A percentile compares a stretch with the other conserved stretches of the same genome.
Evolutionary conservation across 73 alveolate genomes (phyloP).

Genomic region (Paramecium caudatum): DNA sequence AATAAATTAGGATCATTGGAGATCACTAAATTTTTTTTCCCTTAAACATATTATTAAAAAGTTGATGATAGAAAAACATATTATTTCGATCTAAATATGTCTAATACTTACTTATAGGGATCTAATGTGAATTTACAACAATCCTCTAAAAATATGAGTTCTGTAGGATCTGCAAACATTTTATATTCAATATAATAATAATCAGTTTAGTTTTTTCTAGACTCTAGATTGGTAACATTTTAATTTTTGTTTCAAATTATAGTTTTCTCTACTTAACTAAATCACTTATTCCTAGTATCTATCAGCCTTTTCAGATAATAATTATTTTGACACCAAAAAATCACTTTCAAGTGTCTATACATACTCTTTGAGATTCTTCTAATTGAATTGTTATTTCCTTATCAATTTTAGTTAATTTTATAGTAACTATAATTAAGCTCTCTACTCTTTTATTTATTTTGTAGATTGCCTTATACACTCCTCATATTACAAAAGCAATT

Average conservation of each 20-base stretch:
- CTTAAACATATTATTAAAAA: background rate
- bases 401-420: background rate
- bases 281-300: conserved; percentile 22
- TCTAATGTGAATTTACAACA: background rate
- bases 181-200: too few relatives aligned
- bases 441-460: background rate
- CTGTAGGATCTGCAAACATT: background rate
- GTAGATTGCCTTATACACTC: conserved; percentile 12
- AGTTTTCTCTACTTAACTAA: conserved; percentile 10
- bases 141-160: conserved; percentile 3
- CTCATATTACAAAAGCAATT: conserved; percentile 14
- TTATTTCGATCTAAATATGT: background rate
- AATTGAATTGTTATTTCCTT: conserved; percentile 28
- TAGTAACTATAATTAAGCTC: conserved; percentile 37
- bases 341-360: background rate
- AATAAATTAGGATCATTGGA: background rate
- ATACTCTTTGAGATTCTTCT: conserved; percentile 30
- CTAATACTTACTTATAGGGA: background rate
- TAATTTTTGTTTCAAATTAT: conserved; percentile 9
- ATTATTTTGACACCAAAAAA: conserved; percentile 44
- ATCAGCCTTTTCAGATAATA: conserved; percentile 24
- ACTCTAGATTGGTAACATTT: conserved; percentile 14
- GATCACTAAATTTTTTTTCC: background rate
- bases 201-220: conserved; percentile 34
- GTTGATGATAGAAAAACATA: background rate